Conservation (phyloP, 805 yeast genomes). For the Metschnikowia peoriensis region DNA sequence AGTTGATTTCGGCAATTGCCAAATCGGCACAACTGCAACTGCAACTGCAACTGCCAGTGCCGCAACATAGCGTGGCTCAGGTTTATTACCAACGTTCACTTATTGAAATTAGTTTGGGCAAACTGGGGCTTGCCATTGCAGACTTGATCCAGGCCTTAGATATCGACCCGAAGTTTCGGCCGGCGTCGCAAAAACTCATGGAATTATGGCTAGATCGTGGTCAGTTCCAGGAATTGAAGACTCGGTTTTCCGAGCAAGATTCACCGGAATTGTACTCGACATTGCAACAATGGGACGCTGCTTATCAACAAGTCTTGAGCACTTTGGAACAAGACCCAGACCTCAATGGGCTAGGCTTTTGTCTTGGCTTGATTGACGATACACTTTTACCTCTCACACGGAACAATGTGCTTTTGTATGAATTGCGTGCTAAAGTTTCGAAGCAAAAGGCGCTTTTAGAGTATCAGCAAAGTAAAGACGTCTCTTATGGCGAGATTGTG, state of each 20-base stretch:
- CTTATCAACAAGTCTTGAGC: conserved; percentile 13
- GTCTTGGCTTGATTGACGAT: background rate
- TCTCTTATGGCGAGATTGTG: conserved; percentile 6
- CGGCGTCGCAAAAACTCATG: conserved; percentile 50
- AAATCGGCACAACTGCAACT: background rate
- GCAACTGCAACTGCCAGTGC: too few species aligned
- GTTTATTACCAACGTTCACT: conserved; percentile 60
- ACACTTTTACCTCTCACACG: conserved; percentile 39
- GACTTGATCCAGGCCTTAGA: conserved; percentile 50
- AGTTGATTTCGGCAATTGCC: conserved; percentile 12
- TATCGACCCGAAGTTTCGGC: conserved; percentile 38
- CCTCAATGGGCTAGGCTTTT: background rate
- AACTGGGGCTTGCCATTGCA: conserved; percentile 49
- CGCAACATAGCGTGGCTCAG: conserved; percentile 26
- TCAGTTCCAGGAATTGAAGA: conserved; percentile 33
- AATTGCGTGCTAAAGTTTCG: conserved; percentile 28
- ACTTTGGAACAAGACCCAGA: conserved; percentile 9
- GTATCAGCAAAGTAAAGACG: background rate
- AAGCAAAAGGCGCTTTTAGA: conserved; percentile 5
- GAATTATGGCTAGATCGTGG: conserved; percentile 56
- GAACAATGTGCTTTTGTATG: conserved; percentile 35
- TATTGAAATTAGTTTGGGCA: conserved; percentile 55
- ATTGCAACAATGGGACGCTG: conserved; percentile 20
- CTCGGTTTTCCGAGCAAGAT: conserved; percentile 11
- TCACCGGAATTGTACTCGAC: conserved; percentile 13